Conservation (phyloP, 129 eudicot species). For the Centrapalus pauciflorus region DNA sequence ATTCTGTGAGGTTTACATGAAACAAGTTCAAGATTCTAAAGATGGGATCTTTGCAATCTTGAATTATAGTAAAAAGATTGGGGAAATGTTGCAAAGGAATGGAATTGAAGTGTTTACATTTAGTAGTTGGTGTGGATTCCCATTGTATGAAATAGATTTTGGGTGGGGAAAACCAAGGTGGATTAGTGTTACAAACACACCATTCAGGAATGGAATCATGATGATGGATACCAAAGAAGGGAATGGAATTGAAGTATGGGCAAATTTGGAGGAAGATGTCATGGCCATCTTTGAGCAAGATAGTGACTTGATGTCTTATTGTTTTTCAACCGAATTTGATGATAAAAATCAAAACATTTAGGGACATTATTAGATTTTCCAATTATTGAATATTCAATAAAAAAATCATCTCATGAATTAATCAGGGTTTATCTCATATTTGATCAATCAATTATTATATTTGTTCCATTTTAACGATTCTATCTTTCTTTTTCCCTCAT, state of each 20-base stretch:
- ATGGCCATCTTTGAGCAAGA: conserved; percentile 30
- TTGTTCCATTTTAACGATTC: no score
- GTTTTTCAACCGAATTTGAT: conserved; percentile 14
- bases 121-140: conserved; percentile 33
- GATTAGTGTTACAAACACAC: conserved; percentile 20
- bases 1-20: conserved; percentile 23
- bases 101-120: conserved; percentile 23
- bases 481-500: no score
- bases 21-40: conserved; percentile 3
- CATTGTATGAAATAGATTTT: conserved; percentile 26
- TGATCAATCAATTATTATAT: no score
- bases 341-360: background rate
- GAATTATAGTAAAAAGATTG: conserved; percentile 10
- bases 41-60: conserved; percentile 19
- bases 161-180: conserved; percentile 40
- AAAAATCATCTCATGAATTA: no score
- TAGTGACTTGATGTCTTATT: conserved; percentile 21
- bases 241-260: conserved; percentile 37
- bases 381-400: background rate
- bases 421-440: no score
- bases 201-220: conserved; percentile 20
- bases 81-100: conserved; percentile 9
- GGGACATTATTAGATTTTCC: background rate
- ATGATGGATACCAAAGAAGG: conserved; percentile 29
- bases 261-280: conserved; percentile 18